Conservation (phyloP, 2,329 filamentous ascomycete genomes). For the Cladosporium cucumerinum region DNA sequence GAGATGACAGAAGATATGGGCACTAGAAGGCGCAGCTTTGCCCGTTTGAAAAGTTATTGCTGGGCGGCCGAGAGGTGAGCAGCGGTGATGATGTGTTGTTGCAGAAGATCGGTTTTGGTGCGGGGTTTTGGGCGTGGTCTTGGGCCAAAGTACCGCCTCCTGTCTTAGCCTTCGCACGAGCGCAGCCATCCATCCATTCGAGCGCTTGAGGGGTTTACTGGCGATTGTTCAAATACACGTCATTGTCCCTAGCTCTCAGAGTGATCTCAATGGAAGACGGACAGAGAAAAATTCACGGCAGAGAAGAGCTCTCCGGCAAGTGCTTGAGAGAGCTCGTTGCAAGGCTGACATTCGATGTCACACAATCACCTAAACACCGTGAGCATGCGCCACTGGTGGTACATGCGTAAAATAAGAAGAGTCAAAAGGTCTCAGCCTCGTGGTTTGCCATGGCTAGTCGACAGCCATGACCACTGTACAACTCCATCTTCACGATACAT, state of each 20-base stretch:
- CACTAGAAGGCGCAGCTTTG: neutral
- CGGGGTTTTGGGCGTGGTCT: constrained; percentile 1
- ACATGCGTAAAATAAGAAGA: neutral
- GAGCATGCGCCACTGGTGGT: neutral
- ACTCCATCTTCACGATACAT: neutral
- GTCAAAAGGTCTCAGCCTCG: neutral
- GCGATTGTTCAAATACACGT: neutral
- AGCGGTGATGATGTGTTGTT: neutral
- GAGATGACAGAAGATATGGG: neutral
- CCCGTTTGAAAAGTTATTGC: neutral
- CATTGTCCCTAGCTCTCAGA: neutral
- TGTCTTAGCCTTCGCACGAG: neutral
- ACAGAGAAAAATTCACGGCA: neutral
- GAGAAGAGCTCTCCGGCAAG: neutral
- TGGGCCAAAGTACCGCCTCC: neutral
- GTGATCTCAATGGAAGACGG: neutral
- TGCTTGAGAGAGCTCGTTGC: neutral
- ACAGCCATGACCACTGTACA: neutral
- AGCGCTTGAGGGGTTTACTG: neutral
- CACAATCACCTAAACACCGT: neutral
- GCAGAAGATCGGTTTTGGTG: constrained; percentile 4
- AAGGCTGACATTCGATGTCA: neutral
- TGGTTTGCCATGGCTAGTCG: neutral
- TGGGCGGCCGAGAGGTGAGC: neutral
- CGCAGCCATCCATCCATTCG: neutral